These are phyloP conservation scores for Diaporthe sp. DNA, from an alignment of 2,329 filamentous ascomycete species.

Conservation along the genomic window DNA sequence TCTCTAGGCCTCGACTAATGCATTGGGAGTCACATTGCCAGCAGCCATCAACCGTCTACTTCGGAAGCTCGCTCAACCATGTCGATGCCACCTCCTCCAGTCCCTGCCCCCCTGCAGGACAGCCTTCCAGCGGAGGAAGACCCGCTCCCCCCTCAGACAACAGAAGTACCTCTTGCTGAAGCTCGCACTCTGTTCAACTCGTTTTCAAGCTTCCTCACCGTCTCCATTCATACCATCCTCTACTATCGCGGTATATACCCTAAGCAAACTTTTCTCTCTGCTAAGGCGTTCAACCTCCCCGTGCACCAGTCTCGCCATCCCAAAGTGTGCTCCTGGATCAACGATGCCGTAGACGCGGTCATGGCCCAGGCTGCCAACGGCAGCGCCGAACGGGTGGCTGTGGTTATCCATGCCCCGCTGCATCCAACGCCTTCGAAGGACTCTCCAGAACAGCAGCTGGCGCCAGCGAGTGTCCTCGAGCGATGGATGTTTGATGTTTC, in stretches of 20 bases:
- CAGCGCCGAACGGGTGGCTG: conserved; percentile 56
- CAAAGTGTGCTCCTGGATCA: conserved; percentile 85
- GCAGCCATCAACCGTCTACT: not conserved
- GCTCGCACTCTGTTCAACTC: conserved; percentile 71
- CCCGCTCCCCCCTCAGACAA: conserved; percentile 16
- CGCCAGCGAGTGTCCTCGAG: conserved; percentile 60
- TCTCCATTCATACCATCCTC: conserved; percentile 87
- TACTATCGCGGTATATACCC: conserved; percentile 87
- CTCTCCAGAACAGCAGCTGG: conserved; percentile 32
- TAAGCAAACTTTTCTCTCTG: conserved; percentile 77
- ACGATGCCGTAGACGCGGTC: conserved; percentile 80
- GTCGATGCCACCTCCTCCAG: conserved; percentile 34
- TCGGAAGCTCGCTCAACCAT: conserved; percentile 16
- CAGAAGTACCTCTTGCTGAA: conserved; percentile 48
- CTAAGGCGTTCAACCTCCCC: conserved; percentile 84
- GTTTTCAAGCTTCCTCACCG: conserved; percentile 83
- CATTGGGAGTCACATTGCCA: not conserved
- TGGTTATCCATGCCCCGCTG: conserved; percentile 56
- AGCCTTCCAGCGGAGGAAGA: conserved; percentile 7
- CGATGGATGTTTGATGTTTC: conserved; percentile 71
- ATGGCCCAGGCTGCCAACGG: conserved; percentile 74
- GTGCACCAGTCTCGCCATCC: conserved; percentile 90
- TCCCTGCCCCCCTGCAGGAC: not conserved
- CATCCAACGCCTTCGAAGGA: conserved; percentile 36
- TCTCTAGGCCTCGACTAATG: not conserved